Conservation (phyloP, 2,329 filamentous ascomycete species). For the Exophiala bonariae region DNA sequence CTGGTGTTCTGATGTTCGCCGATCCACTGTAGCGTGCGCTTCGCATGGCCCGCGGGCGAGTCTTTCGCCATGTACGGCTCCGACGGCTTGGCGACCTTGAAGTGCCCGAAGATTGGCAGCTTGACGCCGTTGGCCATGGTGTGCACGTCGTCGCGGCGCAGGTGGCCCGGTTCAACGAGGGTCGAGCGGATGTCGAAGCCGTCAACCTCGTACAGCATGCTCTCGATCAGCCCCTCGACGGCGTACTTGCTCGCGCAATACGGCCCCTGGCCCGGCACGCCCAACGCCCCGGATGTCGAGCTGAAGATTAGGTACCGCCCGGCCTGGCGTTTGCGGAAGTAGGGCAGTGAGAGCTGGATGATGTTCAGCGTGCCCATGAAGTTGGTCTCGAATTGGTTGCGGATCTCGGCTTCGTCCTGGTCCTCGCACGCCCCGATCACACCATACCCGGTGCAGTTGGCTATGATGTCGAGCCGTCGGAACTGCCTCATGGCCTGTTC, state of each 20-base stretch:
- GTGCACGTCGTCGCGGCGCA: conserved; percentile 65
- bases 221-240: conserved; percentile 91
- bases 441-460: conserved; percentile 92
- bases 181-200: conserved; percentile 90
- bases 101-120: conserved; percentile 85
- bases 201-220: conserved; percentile 94
- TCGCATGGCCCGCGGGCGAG: conserved; percentile 83
- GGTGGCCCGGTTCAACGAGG: conserved; percentile 85
- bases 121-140: conserved; percentile 24
- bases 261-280: conserved; percentile 86
- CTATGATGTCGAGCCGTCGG: conserved; percentile 81
- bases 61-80: conserved; percentile 76
- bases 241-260: conserved; percentile 98
- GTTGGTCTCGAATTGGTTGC: conserved; percentile 96
- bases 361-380: conserved; percentile 96
- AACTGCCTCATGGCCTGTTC: conserved; percentile 71
- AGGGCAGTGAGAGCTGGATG: conserved; percentile 81
- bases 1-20: conserved; percentile 90
- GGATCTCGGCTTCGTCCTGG: conserved; percentile 91
- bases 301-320: conserved; percentile 95
- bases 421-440: conserved; percentile 96
- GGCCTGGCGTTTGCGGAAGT: conserved; percentile 73
- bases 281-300: conserved; percentile 86
- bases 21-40: conserved; percentile 91
- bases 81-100: conserved; percentile 82